Evolutionary conservation across 2,329 filamentous ascomycete species (phyloP), one percentile per base, ranked within the genome.

Genomic region (Hypoxylon sp.): DNA sequence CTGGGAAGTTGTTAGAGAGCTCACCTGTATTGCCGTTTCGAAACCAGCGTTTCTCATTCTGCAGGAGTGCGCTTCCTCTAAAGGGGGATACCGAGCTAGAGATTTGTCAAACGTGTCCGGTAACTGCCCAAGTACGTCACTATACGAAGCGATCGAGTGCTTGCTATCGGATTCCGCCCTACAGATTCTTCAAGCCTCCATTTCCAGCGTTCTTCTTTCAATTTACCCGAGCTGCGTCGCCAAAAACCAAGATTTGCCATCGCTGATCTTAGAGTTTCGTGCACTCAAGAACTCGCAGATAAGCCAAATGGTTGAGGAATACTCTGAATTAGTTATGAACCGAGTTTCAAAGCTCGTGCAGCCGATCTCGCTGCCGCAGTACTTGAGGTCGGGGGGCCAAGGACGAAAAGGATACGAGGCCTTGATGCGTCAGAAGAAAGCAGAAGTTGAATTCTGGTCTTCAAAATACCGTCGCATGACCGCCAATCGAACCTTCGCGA

Each of bases 401-500:
- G 36, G 36, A 38, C 20, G 42, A 11, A 45, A 45, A 26, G 42
- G 14, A 45, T 45, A 45, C 20, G 42, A 45, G n/a, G 42, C 18
- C 6, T 5, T 24, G 11, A 22, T 22, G 12, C 18, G 42, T 4
- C 18, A 45, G 18, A 22, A 45, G 11, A 22, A 45, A 26, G 22
- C 42, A 12, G 18, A 45, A n/a, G 18, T 45, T n/a, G 42, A 45
- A 14, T 18, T 20, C 11, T 45, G 42, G 42, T 26, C 18, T 14
- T 45, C 42, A 5, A 45, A 22, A 26, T 45, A 45, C 5, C 42
- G 42, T 24, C 42, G 42, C 20, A 45, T 18, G 7, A 45, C 42
- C 12, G 42, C 42, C 20, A 45, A 26, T 45, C 42, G 42, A 45
- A 22, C 42, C 22, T 45, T 45, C 24, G 42, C 42, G 18, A 45